Percentiles rank a stretch among this genome's conserved stretches.
phyloP scores from a whole-genome alignment of 176 grass and related monocot species.

The Tuctoria greenei region DNA sequence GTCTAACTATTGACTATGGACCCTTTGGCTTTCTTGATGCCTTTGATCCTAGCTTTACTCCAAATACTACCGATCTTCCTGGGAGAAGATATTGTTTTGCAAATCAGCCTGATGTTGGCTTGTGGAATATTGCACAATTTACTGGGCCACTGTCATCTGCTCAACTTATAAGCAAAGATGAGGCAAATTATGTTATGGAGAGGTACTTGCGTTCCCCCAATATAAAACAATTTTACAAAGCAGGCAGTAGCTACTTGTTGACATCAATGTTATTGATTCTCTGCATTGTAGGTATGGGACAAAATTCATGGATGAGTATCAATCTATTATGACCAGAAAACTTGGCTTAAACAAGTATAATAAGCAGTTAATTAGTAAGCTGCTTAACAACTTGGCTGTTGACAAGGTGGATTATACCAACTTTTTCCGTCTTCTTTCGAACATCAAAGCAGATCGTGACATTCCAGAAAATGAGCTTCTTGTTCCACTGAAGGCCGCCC shows the following conservation, averaged over 20 bases:
- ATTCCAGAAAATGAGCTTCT: slow-evolving; percentile 73
- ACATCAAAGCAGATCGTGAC: slow-evolving; percentile 65
- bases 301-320: slow-evolving; percentile 98
- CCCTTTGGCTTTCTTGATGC: slow-evolving; percentile 98
- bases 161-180: slow-evolving; percentile 78
- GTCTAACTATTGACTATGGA: slow-evolving; percentile 92
- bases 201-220: slow-evolving; percentile 51
- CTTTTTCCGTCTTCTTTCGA: slow-evolving; percentile 89
- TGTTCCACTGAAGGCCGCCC: slow-evolving; percentile 81
- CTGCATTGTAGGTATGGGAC: slow-evolving; percentile 69
- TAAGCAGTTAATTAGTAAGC: slow-evolving; percentile 82
- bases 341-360: slow-evolving; percentile 85
- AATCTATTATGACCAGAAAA: slow-evolving; percentile 94
- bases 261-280: slow-evolving; percentile 13
- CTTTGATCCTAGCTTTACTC: slow-evolving; percentile 89
- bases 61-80: slow-evolving; percentile 94
- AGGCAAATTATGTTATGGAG: slow-evolving; percentile 95
- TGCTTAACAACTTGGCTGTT: slow-evolving; percentile 79
- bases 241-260: not conserved
- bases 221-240: not conserved
- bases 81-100: slow-evolving; percentile 94
- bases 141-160: slow-evolving; percentile 69
- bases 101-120: slow-evolving; percentile 93
- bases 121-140: slow-evolving; percentile 97
- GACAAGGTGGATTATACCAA: slow-evolving; percentile 99